These are phyloP conservation scores for Diaporthe vaccinii DNA, from an alignment of 2,329 filamentous ascomycete species.

Conservation along the genomic window DNA sequence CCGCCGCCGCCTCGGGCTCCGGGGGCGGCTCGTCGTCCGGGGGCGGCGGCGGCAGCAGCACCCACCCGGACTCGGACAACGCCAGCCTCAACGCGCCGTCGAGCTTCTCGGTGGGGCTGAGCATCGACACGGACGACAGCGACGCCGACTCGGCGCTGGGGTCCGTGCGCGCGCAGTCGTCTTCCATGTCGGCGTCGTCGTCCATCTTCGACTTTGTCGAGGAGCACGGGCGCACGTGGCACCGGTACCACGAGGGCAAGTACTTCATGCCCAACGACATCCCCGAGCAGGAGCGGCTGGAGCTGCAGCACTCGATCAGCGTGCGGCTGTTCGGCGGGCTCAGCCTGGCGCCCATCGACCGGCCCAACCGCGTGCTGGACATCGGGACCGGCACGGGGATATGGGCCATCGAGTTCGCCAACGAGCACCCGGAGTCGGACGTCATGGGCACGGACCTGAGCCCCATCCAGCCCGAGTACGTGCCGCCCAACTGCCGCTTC, in stretches of 20 bases:
- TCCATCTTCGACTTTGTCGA: constrained; percentile 40
- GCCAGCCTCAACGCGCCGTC: constrained; percentile 33
- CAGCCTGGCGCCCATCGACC: constrained; percentile 42
- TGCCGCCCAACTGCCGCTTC: constrained; percentile 46
- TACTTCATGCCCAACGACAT: constrained; percentile 42
- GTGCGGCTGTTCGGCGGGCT: constrained; percentile 41
- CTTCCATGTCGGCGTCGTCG: constrained; percentile 36
- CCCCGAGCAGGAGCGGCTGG: constrained; percentile 40
- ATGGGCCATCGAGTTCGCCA: constrained; percentile 47
- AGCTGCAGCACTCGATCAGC: constrained; percentile 42
- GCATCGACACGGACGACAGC: constrained; percentile 37
- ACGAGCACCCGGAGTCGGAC: constrained; percentile 44
- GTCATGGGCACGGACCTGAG: constrained; percentile 46
- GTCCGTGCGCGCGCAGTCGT: constrained; percentile 36
- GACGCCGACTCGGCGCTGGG: constrained; percentile 40
- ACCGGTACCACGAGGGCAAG: constrained; percentile 41
- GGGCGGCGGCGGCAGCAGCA: constrained; percentile 8
- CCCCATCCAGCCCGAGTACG: constrained; percentile 47
- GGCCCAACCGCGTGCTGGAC: constrained; percentile 45
- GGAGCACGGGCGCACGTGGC: constrained; percentile 41
- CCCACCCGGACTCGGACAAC: constrained; percentile 29
- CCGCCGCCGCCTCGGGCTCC: constrained; percentile 10
- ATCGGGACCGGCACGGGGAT: constrained; percentile 48
- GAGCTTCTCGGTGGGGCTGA: constrained; percentile 35
- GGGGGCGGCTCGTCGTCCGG: neutral